Evolutionary conservation across 495 filamentous ascomycete genomes (phyloP), one percentile per base, ranked within the genome.

Genomic region (Annulohypoxylon nitens): DNA sequence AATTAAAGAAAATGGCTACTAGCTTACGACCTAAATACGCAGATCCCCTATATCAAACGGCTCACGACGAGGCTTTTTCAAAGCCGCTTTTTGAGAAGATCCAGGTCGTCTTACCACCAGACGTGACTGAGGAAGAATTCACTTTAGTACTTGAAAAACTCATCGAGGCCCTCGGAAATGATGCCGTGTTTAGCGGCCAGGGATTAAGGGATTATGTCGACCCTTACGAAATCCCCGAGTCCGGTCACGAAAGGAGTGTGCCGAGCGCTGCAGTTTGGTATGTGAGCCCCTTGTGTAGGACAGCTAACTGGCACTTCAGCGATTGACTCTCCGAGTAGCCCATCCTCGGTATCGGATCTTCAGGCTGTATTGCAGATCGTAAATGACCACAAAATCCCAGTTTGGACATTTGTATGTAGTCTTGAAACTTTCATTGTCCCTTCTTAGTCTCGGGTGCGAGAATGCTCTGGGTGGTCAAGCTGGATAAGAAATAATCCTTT

Each of bases 301-400:
- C 2, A 26, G 16, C 5, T 4, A n/a, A 33, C 36, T n/a, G 23
- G 12, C 10, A 20, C 9, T 12, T 20, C n/a, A 55, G 10, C 20
- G 20, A 30, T 51, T 74, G 37, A 70, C 61, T 14, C 14, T 1
- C 26, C 39, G 18, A 0, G 9, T 41, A 76, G 73, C 47, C 83
- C 83, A 30, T 70, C 71, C n/a, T 65, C 73, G 51, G 78, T 80
- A 8, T 61, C 61, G 34, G 80, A 83, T 45, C 79, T 86, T 9
- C 85, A 81, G 57, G 73, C 60, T 12, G 39, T 84, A 12, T 68
- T 83, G 12, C 75, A 74, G 33, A 55, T 79, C 18, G 79, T 79
- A 34, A 86, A 87, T 63, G 53, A 81, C 45, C 77, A 78, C 58
- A 64, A 75, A 39, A 78, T 87, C 3, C 84, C 85, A 0, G 70